These are phyloP conservation scores for Amoebophrya sp. DNA, from an alignment of 169 alveolate genomes.

Conservation along the genomic window DNA sequence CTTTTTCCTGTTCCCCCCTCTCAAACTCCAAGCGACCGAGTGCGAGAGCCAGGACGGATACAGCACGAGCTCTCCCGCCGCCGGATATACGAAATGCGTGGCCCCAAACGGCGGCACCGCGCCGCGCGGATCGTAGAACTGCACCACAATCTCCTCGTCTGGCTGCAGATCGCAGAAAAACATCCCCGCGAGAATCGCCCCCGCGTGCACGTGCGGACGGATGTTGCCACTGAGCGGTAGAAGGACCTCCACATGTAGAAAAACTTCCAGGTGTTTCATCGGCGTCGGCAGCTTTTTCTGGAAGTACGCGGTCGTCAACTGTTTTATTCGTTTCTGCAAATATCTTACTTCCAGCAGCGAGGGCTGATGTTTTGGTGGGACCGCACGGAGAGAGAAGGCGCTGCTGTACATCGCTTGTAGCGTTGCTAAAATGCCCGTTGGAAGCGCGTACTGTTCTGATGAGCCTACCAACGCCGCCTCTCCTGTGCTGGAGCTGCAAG, in stretches of 20 bases:
- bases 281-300: not conserved
- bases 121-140: not conserved
- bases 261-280: not conserved
- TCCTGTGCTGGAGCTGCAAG: not conserved
- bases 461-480: not conserved
- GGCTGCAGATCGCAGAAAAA: not conserved
- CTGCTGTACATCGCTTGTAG: no score
- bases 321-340: not conserved
- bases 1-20: not conserved
- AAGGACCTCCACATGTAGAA: not conserved
- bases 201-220: constrained; percentile 1
- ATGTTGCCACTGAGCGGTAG: not conserved
- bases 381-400: no score
- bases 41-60: not conserved
- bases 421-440: not conserved
- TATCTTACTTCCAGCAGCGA: no score
- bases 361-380: no score
- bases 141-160: not conserved
- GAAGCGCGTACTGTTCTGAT: not conserved
- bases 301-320: not conserved
- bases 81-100: not conserved
- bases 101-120: not conserved
- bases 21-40: not conserved
- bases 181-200: not conserved
- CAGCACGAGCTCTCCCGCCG: not conserved